phyloP scores from a whole-genome alignment of 2,329 filamentous ascomycete species.

The Colletotrichum sp. region DNA sequence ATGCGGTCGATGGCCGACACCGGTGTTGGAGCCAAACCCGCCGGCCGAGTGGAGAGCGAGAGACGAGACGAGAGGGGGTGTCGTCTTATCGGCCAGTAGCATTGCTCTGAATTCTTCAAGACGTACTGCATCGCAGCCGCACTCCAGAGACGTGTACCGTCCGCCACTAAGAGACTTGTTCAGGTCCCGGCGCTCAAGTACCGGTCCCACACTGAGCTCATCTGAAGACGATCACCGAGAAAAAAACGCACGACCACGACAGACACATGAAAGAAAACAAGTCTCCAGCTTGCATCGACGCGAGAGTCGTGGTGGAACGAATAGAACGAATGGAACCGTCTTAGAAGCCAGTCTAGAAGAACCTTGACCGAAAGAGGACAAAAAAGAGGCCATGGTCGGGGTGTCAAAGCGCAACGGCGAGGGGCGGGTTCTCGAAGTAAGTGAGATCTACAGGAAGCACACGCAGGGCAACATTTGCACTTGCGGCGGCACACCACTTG shows the following conservation, averaged over 20 bases:
- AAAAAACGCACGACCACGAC: background rate
- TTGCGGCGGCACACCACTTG: background rate
- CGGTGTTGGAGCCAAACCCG: background rate
- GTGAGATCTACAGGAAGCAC: background rate
- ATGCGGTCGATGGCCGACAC: background rate
- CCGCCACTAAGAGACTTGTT: background rate
- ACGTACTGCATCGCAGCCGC: background rate
- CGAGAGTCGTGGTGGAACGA: background rate
- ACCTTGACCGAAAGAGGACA: background rate
- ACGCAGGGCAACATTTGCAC: background rate
- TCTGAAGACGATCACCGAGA: background rate
- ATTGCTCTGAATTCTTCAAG: background rate
- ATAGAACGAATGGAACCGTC: background rate
- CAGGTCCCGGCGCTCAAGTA: background rate
- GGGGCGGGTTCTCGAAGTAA: background rate
- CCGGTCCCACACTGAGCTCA: background rate
- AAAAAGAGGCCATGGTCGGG: background rate
- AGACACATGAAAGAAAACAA: background rate
- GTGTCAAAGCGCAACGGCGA: background rate
- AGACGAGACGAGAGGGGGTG: background rate
- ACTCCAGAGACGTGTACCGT: background rate
- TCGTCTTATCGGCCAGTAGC: background rate
- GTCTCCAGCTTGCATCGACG: background rate
- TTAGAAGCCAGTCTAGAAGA: constrained; percentile 15
- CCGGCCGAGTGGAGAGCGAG: background rate